Conservation (phyloP, 1,284 basidiomycete genomes). For the Agroathelia rolfsii region DNA sequence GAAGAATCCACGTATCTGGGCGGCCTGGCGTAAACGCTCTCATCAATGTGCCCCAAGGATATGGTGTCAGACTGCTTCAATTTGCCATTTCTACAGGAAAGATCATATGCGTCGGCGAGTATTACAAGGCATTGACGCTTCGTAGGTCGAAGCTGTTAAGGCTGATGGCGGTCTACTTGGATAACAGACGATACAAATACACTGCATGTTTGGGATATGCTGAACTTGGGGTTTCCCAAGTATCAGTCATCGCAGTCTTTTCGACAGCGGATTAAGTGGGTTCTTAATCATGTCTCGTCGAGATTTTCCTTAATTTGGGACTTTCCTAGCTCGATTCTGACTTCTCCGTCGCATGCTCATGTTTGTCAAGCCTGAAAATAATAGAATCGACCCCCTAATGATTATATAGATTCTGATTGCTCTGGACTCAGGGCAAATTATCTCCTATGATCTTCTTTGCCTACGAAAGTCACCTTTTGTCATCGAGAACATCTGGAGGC, state of each 20-base stretch:
- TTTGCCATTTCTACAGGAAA: conserved; percentile 51
- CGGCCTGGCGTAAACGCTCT: conserved; percentile 49
- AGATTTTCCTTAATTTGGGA: conserved; percentile 4
- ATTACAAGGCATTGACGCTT: too few species aligned
- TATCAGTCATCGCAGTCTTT: conserved; percentile 42
- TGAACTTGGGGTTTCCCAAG: conserved; percentile 42
- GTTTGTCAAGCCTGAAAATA: conserved; percentile 39
- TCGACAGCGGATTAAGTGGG: conserved; percentile 37
- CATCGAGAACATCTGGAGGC: conserved; percentile 71
- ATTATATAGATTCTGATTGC: too few species aligned
- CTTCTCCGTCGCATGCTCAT: conserved; percentile 72
- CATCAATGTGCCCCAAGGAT: conserved; percentile 40
- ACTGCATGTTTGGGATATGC: conserved; percentile 63
- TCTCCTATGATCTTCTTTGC: conserved; percentile 64
- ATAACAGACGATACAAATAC: conserved; percentile 54
- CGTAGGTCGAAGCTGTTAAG: too few species aligned
- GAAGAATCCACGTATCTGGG: conserved; percentile 56
- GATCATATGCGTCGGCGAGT: conserved; percentile 55
- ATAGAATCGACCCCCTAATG: too few species aligned
- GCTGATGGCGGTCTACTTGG: too few species aligned
- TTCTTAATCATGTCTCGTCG: conserved; percentile 2
- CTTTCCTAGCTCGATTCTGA: conserved; percentile 38
- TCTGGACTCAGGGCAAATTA: conserved; percentile 46
- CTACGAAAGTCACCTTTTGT: conserved; percentile 53
- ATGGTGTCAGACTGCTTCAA: conserved; percentile 49